Conservation (phyloP, 1,139 yeast species). For the Suhomyces atakaporum region DNA sequence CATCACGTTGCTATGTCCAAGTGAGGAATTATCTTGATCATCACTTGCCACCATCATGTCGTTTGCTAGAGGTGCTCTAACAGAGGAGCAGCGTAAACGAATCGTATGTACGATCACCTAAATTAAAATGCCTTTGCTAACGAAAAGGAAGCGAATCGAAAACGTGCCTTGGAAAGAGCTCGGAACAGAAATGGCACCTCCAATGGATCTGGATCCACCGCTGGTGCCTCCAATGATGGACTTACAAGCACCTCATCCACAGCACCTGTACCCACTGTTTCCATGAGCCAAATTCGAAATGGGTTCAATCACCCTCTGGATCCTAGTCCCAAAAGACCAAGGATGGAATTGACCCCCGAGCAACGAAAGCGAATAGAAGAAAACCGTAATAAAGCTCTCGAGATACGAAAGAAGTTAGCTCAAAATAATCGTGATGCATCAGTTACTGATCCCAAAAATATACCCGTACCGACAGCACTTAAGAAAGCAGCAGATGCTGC, state of each 20-base stretch:
- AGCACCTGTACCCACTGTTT: conserved; percentile 17
- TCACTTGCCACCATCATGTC: conserved; percentile 12
- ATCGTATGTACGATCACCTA: conserved; percentile 19
- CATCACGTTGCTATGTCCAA: conserved; percentile 1
- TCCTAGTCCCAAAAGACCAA: conserved; percentile 18
- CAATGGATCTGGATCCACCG: no score
- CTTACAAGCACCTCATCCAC: conserved; percentile 5
- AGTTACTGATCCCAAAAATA: conserved; percentile 6
- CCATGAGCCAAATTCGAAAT: conserved; percentile 12
- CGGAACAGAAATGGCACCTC: conserved; percentile 34
- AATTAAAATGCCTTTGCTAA: no score
- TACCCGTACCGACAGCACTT: conserved; percentile 16
- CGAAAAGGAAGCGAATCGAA: conserved; percentile 57
- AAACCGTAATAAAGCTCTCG: conserved; percentile 61
- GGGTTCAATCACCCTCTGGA: conserved; percentile 11
- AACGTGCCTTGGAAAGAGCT: conserved; percentile 59
- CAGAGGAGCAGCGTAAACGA: conserved; percentile 18
- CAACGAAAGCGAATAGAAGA: conserved; percentile 55
- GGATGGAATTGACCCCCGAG: conserved; percentile 48
- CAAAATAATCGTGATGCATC: conserved; percentile 36
- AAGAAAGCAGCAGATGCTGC: conserved; percentile 11
- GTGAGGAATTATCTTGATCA: not conserved
- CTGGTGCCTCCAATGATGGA: no score
- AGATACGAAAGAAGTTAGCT: conserved; percentile 43
- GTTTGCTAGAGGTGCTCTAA: conserved; percentile 15